Evolutionary conservation across 257 asterid species (phyloP).

Genomic region (Fraxinus anomala): DNA sequence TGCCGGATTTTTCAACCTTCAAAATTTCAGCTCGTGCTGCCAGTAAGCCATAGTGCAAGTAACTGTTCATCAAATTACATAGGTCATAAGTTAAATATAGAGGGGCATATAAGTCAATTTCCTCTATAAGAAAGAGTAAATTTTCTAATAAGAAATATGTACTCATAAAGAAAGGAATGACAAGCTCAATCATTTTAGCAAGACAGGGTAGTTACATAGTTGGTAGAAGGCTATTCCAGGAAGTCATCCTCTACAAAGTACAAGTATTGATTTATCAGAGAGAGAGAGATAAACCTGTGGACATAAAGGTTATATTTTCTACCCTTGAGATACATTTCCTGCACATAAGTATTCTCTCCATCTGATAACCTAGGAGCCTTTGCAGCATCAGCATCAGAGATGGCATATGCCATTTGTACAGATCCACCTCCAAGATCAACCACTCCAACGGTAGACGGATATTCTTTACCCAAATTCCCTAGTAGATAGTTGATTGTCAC

Average conservation of each 20-base stretch:
- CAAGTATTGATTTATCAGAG: not conserved
- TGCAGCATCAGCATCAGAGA: constrained; percentile 64
- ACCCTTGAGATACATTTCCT: constrained; percentile 63
- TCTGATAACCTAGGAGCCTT: constrained; percentile 51
- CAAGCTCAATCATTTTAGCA: constrained; percentile 10
- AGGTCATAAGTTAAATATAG: no score
- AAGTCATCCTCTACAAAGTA: constrained; percentile 1
- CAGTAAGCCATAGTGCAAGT: constrained; percentile 74
- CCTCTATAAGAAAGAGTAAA: not conserved
- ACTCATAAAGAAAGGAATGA: not conserved
- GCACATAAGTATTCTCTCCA: constrained; percentile 72
- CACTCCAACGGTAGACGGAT: constrained; percentile 61
- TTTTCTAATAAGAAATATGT: not conserved
- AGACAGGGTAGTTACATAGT: constrained; percentile 7
- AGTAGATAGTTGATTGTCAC: constrained; percentile 71
- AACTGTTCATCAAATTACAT: constrained; percentile 40
- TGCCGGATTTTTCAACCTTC: constrained; percentile 52
- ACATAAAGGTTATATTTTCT: constrained; percentile 63
- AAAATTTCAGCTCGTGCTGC: constrained; percentile 85
- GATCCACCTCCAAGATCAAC: constrained; percentile 94
- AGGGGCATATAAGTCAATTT: not conserved
- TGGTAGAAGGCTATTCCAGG: not conserved
- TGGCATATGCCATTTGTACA: constrained; percentile 82
- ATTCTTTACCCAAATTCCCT: constrained; percentile 68
- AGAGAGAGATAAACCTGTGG: constrained; percentile 51